Percentiles rank a stretch among this genome's conserved stretches.
These are phyloP conservation scores for Echinochloa phyllopogon DNA, from an alignment of 176 grass and related monocot genomes.

Conservation along the genomic window DNA sequence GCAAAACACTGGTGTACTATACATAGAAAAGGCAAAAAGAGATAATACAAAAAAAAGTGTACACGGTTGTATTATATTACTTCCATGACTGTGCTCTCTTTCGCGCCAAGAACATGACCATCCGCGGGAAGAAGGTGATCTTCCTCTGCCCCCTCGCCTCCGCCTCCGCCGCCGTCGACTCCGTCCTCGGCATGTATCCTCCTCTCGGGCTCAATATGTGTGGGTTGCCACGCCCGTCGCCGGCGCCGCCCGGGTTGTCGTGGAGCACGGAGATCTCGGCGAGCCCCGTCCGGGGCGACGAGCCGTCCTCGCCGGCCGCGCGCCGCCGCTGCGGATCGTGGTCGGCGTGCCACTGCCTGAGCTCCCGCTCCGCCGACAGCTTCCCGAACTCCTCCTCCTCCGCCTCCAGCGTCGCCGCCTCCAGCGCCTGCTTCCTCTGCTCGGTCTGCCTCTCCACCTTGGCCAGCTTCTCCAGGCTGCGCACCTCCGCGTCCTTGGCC, in stretches of 20 bases:
- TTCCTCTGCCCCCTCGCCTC: slow-evolving; percentile 43
- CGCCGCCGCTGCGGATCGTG: slow-evolving; percentile 39
- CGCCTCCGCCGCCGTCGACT: not conserved
- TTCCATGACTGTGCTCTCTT: slow-evolving; percentile 70
- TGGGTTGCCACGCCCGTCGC: slow-evolving; percentile 32
- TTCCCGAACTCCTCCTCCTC: slow-evolving; percentile 55
- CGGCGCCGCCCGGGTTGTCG: not conserved
- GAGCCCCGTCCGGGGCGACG: slow-evolving; percentile 39
- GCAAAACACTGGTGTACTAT: no score
- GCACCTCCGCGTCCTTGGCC: slow-evolving; percentile 68
- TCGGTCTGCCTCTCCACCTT: slow-evolving; percentile 40
- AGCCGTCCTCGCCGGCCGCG: not conserved
- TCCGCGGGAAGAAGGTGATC: slow-evolving; percentile 59
- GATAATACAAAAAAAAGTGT: not conserved
- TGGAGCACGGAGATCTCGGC: slow-evolving; percentile 55
- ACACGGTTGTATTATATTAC: not conserved
- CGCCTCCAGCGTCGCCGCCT: slow-evolving; percentile 48
- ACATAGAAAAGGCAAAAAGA: slow-evolving; percentile 9
- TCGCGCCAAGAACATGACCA: slow-evolving; percentile 74
- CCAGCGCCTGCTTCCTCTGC: slow-evolving; percentile 53
- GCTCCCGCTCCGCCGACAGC: slow-evolving; percentile 58
- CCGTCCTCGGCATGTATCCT: slow-evolving; percentile 49
- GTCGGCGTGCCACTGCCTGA: slow-evolving; percentile 58
- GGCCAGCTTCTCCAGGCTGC: slow-evolving; percentile 46
- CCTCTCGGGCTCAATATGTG: slow-evolving; percentile 58